Percentiles rank a stretch among this genome's conserved stretches.
These are phyloP conservation scores for Nigrospora sphaerica DNA, from an alignment of 2,329 filamentous ascomycete species.

Conservation along the genomic window DNA sequence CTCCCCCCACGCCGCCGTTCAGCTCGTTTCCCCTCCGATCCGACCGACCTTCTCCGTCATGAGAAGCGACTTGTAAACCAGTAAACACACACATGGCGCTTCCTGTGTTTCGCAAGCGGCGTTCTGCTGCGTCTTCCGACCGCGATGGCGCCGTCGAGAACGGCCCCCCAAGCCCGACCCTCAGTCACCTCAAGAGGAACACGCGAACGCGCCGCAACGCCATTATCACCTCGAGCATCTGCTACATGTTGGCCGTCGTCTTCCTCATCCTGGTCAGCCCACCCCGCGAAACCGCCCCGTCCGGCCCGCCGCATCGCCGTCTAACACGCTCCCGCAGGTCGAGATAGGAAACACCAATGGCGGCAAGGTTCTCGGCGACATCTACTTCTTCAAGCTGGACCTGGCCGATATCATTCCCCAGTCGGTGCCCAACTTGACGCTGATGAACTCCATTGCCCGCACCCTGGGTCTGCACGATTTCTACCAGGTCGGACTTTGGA, in stretches of 20 bases:
- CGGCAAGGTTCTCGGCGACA: slow-evolving; percentile 54
- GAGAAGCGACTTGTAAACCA: too few relatives aligned
- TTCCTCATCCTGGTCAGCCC: slow-evolving; percentile 67
- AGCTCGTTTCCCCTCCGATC: too few relatives aligned
- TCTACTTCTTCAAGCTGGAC: slow-evolving; percentile 81
- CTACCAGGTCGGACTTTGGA: slow-evolving; percentile 89
- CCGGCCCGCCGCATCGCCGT: too few relatives aligned
- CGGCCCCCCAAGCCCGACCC: slow-evolving; percentile 7
- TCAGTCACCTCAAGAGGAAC: slow-evolving; percentile 32
- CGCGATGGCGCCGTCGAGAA: slow-evolving; percentile 11
- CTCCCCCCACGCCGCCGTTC: too few relatives aligned
- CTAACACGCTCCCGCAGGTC: slow-evolving; percentile 24
- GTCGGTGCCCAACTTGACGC: slow-evolving; percentile 54
- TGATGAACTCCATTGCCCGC: slow-evolving; percentile 83
- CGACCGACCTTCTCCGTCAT: too few relatives aligned
- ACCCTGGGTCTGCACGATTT: slow-evolving; percentile 88
- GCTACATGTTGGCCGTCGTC: slow-evolving; percentile 67
- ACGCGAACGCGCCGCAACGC: slow-evolving; percentile 52
- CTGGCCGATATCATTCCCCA: slow-evolving; percentile 74
- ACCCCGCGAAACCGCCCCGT: not conserved
- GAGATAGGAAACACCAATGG: slow-evolving; percentile 68
- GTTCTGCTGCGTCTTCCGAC: slow-evolving; percentile 7
- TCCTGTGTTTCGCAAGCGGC: slow-evolving; percentile 15
- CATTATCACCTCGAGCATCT: slow-evolving; percentile 56
- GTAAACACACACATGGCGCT: slow-evolving; percentile 9